phyloP scores from a whole-genome alignment of 2,329 filamentous ascomycete species.

The Diaporthe nobilis region DNA sequence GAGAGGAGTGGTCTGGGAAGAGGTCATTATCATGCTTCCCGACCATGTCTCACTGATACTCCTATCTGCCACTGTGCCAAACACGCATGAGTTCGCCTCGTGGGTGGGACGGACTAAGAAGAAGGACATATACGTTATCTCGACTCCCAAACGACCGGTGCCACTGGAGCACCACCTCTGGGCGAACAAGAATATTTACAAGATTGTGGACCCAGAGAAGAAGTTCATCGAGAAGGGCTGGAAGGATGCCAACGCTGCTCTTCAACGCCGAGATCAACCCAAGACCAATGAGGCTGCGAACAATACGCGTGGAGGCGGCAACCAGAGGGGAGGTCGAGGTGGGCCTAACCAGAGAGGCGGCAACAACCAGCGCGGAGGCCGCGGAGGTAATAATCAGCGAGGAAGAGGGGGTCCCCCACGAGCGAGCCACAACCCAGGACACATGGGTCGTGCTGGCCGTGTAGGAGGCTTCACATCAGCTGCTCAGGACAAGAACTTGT shows the following conservation, averaged over 20 bases:
- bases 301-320: slow-evolving; percentile 61
- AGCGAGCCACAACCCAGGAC: slow-evolving; percentile 77
- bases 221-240: slow-evolving; percentile 92
- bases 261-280: slow-evolving; percentile 86
- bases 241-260: slow-evolving; percentile 89
- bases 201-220: slow-evolving; percentile 95
- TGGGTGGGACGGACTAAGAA: slow-evolving; percentile 99
- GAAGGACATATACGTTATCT: slow-evolving; percentile 99
- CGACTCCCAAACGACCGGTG: slow-evolving; percentile 93
- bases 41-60: slow-evolving; percentile 97
- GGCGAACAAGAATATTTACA: slow-evolving; percentile 92
- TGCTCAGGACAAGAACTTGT: slow-evolving; percentile 95
- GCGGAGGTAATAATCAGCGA: slow-evolving; percentile 66
- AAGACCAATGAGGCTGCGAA: slow-evolving; percentile 62
- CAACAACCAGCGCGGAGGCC: slow-evolving; percentile 62
- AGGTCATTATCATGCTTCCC: slow-evolving; percentile 99
- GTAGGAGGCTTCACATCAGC: slow-evolving; percentile 89
- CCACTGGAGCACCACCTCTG: slow-evolving; percentile 97
- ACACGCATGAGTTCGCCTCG: slow-evolving; percentile 97
- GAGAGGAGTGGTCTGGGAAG: slow-evolving; percentile 98
- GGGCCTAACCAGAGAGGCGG: slow-evolving; percentile 63
- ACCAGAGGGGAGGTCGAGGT: slow-evolving; percentile 65
- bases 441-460: slow-evolving; percentile 90
- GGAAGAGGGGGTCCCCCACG: slow-evolving; percentile 71
- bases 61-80: slow-evolving; percentile 95